phyloP scores from a whole-genome alignment of 495 filamentous ascomycete species.

The Venustampulla echinocandica region DNA sequence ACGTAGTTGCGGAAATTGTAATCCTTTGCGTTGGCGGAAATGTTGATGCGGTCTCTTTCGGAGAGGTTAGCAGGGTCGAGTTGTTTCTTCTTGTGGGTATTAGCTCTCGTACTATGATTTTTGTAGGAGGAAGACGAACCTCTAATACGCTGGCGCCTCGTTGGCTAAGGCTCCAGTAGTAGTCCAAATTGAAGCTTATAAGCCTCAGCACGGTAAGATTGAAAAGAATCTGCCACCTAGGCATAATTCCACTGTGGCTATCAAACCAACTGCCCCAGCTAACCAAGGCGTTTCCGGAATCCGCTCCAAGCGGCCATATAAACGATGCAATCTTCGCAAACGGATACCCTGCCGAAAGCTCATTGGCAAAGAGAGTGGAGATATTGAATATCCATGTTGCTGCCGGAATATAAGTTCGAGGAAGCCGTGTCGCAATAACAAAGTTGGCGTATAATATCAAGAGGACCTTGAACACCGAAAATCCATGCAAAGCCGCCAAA shows the following conservation, averaged over 20 bases:
- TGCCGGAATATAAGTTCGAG: conserved; percentile 55
- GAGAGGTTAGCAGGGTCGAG: conserved; percentile 77
- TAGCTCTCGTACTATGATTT: conserved; percentile 32
- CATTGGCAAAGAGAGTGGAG: conserved; percentile 78
- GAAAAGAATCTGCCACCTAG: conserved; percentile 91
- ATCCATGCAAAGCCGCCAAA: conserved; percentile 70
- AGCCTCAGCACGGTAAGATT: conserved; percentile 90
- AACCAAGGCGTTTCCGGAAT: conserved; percentile 32
- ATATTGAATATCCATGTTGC: conserved; percentile 96
- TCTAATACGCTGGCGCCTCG: conserved; percentile 63
- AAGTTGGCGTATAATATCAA: conserved; percentile 76
- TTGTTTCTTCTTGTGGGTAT: conserved; percentile 92
- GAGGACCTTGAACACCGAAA: conserved; percentile 75
- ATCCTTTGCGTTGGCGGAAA: conserved; percentile 59
- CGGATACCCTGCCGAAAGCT: conserved; percentile 69
- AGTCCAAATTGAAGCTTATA: conserved; percentile 95
- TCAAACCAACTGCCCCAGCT: conserved; percentile 62
- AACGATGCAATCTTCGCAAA: conserved; percentile 51
- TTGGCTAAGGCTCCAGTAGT: conserved; percentile 80
- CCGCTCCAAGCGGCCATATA: conserved; percentile 30
- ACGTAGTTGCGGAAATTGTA: conserved; percentile 79
- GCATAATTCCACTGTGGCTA: conserved; percentile 66
- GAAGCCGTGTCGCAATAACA: conserved; percentile 59
- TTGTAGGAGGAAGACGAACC: conserved; percentile 42
- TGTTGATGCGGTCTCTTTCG: conserved; percentile 74